A percentile compares a stretch with the other conserved stretches of the same genome.
phyloP scores from a whole-genome alignment of 2,329 filamentous ascomycete genomes.

The Aspergillus uvarum region DNA sequence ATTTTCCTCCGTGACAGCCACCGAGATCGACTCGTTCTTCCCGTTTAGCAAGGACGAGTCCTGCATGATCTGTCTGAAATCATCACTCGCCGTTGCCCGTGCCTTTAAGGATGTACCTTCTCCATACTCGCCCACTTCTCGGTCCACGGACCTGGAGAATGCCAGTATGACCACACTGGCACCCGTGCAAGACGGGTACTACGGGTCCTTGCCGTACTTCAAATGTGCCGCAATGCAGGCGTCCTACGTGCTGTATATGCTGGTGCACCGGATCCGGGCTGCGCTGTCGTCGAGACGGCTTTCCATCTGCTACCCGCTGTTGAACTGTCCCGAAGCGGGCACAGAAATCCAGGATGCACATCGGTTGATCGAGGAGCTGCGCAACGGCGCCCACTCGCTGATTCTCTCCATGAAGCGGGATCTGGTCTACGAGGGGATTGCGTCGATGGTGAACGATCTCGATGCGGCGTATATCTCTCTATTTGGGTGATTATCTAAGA shows the following conservation, averaged over 20 bases:
- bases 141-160: not conserved
- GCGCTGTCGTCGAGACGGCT: constrained; percentile 18
- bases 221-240: constrained; percentile 26
- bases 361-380: constrained; percentile 24
- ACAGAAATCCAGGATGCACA: constrained; percentile 26
- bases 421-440: constrained; percentile 25
- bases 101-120: constrained; percentile 19
- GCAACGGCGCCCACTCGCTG: constrained; percentile 20
- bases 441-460: constrained; percentile 24
- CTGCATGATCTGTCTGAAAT: constrained; percentile 25
- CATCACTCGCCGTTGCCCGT: constrained; percentile 21
- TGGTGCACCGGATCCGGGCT: constrained; percentile 23
- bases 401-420: constrained; percentile 18
- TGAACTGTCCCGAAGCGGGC: constrained; percentile 18
- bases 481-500: not conserved
- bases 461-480: constrained; percentile 21
- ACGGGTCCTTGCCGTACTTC: constrained; percentile 23
- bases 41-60: constrained; percentile 29
- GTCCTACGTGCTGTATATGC: constrained; percentile 25
- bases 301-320: constrained; percentile 21
- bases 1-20: not conserved
- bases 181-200: constrained; percentile 5
- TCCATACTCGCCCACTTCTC: constrained; percentile 6
- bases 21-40: constrained; percentile 14
- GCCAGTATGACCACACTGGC: not conserved